Percentiles rank a stretch among this genome's conserved stretches.
phyloP scores from a whole-genome alignment of 306 rosid species.

The Lithocarpus polystachyus region DNA sequence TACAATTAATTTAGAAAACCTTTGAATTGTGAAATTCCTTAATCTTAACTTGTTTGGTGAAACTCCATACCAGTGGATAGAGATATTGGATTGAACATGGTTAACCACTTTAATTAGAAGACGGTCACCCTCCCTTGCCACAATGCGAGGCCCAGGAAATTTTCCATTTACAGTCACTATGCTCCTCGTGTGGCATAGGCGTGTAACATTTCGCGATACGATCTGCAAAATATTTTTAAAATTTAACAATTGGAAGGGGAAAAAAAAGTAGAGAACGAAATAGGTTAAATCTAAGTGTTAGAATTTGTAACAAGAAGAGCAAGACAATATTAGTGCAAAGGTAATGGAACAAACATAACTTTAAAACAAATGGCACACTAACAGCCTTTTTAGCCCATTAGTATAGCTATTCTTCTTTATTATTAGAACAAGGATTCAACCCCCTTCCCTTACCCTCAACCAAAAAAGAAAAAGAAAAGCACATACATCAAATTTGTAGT shows the following conservation, averaged over 20 bases:
- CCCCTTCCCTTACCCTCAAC: too few species aligned
- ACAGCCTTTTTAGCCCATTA: too few species aligned
- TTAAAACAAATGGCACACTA: too few species aligned
- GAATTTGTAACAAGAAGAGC: background rate
- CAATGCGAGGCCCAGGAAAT: constrained; percentile 1
- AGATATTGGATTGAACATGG: background rate
- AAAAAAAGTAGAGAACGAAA: background rate
- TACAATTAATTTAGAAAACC: background rate
- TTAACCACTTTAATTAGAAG: constrained; percentile 4
- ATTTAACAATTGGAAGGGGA: background rate
- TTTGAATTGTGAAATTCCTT: background rate
- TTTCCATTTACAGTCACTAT: constrained; percentile 11
- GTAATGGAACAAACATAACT: background rate
- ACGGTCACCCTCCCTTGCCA: constrained; percentile 14
- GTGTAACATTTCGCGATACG: background rate
- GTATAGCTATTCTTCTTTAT: too few species aligned
- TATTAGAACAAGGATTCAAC: too few species aligned
- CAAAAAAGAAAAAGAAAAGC: too few species aligned
- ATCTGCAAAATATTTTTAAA: background rate
- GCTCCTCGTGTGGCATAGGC: constrained; percentile 15
- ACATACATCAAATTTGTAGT: background rate
- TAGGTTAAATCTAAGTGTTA: too few species aligned
- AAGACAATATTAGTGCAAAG: background rate
- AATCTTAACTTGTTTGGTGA: background rate
- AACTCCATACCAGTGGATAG: constrained; percentile 4